Conservation (phyloP, 2,329 filamentous ascomycete genomes). For the Tolypocladium nubicola region DNA sequence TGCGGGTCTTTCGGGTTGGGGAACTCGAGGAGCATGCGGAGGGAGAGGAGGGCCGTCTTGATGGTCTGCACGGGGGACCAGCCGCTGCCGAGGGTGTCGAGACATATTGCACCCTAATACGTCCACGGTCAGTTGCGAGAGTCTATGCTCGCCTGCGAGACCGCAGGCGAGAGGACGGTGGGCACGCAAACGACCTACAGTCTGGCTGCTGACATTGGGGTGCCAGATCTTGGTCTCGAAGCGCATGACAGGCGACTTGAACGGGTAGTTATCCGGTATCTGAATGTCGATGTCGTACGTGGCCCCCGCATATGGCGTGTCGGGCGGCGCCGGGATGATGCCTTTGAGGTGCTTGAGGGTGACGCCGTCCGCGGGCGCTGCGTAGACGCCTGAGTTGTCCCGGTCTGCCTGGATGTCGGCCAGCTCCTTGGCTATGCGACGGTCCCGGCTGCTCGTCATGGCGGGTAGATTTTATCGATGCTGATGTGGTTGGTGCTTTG, state of each 20-base stretch:
- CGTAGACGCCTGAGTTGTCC: slow-evolving; percentile 64
- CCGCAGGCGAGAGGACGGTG: neutral
- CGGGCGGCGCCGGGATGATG: slow-evolving; percentile 74
- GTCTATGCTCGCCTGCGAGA: neutral
- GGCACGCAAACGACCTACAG: slow-evolving; percentile 43
- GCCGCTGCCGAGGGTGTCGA: slow-evolving; percentile 78
- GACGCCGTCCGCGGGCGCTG: slow-evolving; percentile 50
- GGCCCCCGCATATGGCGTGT: slow-evolving; percentile 87
- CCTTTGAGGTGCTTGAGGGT: slow-evolving; percentile 78
- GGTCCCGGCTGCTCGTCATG: slow-evolving; percentile 42
- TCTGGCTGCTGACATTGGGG: slow-evolving; percentile 90
- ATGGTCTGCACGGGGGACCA: slow-evolving; percentile 97
- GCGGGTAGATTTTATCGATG: slow-evolving; percentile 3
- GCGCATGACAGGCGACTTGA: slow-evolving; percentile 82
- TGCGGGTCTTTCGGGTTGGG: slow-evolving; percentile 96
- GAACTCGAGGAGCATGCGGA: slow-evolving; percentile 85
- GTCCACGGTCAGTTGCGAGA: slow-evolving; percentile 1
- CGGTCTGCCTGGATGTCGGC: slow-evolving; percentile 63
- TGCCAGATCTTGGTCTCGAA: slow-evolving; percentile 96
- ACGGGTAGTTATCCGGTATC: slow-evolving; percentile 84
- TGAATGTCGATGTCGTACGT: slow-evolving; percentile 73
- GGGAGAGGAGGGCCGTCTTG: slow-evolving; percentile 85
- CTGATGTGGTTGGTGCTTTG: neutral
- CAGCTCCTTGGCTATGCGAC: slow-evolving; percentile 66
- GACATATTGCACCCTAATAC: slow-evolving; percentile 80